These are phyloP conservation scores for Apiotrichum mycotoxinovorans DNA, from an alignment of 1,284 basidiomycete genomes.

Conservation along the genomic window DNA sequence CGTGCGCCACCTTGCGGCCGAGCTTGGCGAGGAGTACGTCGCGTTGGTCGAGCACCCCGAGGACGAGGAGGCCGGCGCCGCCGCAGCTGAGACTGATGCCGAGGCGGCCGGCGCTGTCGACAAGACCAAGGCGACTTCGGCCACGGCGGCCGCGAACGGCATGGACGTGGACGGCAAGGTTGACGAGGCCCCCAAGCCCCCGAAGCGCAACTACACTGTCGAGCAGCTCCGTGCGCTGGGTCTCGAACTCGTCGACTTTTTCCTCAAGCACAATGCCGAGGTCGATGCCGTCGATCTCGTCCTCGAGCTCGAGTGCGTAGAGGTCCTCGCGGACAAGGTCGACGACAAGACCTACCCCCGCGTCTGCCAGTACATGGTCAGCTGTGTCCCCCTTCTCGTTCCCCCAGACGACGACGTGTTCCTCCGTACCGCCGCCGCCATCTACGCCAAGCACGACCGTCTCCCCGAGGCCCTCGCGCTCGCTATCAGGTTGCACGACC, in stretches of 20 bases:
- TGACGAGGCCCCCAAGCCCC: conserved; percentile 6
- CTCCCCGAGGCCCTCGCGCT: conserved; percentile 89
- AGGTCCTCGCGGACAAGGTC: conserved; percentile 69
- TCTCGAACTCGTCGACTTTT: conserved; percentile 83
- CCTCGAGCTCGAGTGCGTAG: conserved; percentile 89
- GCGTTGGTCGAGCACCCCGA: conserved; percentile 38
- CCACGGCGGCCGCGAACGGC: too few relatives aligned
- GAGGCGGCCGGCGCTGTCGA: conserved; percentile 11
- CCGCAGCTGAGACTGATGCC: too few relatives aligned
- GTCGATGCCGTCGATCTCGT: conserved; percentile 96
- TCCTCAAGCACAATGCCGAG: conserved; percentile 93
- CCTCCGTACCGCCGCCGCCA: conserved; percentile 81
- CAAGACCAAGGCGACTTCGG: too few relatives aligned
- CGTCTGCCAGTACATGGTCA: conserved; percentile 98
- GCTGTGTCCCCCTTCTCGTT: conserved; percentile 85
- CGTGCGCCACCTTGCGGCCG: conserved; percentile 92
- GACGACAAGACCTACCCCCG: conserved; percentile 75
- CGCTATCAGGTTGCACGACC: conserved; percentile 81
- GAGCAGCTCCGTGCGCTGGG: conserved; percentile 74
- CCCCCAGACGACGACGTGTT: conserved; percentile 92
- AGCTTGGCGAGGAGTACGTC: conserved; percentile 89
- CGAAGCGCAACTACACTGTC: conserved; percentile 32
- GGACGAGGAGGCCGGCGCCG: conserved; percentile 46
- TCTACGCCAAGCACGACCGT: conserved; percentile 83
- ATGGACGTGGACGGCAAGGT: conserved; percentile 9